Percentiles rank a stretch among this genome's conserved stretches.
Evolutionary conservation across 2,329 filamentous ascomycete species (phyloP).

Genomic region (Colletotrichum somersetense): DNA sequence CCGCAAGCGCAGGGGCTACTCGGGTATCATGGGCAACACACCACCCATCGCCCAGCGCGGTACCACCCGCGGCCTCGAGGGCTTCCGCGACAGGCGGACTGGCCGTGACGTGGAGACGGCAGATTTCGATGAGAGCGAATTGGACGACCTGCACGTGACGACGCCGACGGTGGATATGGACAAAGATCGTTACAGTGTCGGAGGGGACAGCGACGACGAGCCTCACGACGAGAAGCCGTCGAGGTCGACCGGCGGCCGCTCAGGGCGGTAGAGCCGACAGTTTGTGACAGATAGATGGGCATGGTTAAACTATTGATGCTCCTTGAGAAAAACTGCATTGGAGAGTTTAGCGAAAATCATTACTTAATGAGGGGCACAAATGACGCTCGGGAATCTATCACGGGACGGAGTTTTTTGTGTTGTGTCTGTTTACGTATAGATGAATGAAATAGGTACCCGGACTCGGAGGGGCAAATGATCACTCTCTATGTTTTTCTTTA

Average conservation of each 20-base stretch:
- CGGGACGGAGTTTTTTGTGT: constrained; percentile 33
- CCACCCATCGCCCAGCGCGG: constrained; percentile 50
- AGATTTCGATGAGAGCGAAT: constrained; percentile 75
- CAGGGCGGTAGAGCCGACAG: constrained; percentile 20
- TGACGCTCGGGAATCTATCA: constrained; percentile 10
- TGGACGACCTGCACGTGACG: constrained; percentile 70
- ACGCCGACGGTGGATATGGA: constrained; percentile 58
- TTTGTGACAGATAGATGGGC: neutral
- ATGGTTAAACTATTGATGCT: constrained; percentile 25
- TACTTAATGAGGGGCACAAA: neutral
- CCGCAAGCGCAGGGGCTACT: constrained; percentile 67
- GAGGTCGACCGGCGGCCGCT: constrained; percentile 39
- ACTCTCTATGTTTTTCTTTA: neutral
- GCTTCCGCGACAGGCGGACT: constrained; percentile 60
- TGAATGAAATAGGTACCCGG: constrained; percentile 2
- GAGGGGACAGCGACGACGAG: constrained; percentile 68
- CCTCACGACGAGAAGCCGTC: constrained; percentile 48
- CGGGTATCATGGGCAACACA: constrained; percentile 59
- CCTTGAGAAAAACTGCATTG: constrained; percentile 28
- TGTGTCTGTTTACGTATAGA: constrained; percentile 29
- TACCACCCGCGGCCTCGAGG: constrained; percentile 53
- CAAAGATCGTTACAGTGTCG: constrained; percentile 67
- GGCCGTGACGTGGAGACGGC: constrained; percentile 70
- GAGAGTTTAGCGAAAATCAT: constrained; percentile 24
- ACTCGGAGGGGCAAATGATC: neutral